Percentiles rank a stretch among this genome's conserved stretches.
Evolutionary conservation across 208 protist genomes (phyloP).

Genomic region (Phytomonas serpens): DNA sequence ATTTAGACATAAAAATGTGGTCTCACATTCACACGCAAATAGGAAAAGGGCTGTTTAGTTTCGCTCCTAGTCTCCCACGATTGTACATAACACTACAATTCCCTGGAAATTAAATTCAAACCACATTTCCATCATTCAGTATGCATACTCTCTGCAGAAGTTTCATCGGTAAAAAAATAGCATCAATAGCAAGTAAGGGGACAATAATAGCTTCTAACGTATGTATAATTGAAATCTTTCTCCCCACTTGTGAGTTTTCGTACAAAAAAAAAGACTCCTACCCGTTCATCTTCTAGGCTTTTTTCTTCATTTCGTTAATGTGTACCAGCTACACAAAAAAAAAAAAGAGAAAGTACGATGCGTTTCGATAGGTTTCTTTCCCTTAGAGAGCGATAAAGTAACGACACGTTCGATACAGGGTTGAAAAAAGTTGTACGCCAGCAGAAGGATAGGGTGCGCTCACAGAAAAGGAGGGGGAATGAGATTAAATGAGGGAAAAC

Average conservation of each 20-base stretch:
- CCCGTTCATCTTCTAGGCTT: not conserved
- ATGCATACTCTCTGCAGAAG: not conserved
- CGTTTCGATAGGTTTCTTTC: not conserved
- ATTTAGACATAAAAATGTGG: not conserved
- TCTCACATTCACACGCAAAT: not conserved
- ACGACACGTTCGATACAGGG: not conserved
- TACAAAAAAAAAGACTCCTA: slow-evolving; percentile 2
- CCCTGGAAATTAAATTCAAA: not conserved
- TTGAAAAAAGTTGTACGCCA: not conserved
- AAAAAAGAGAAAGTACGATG: slow-evolving; percentile 10
- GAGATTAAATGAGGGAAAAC: not conserved
- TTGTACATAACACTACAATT: not conserved
- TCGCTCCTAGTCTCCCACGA: not conserved
- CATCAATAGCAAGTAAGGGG: not conserved
- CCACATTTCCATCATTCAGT: not conserved
- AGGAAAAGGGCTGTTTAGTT: not conserved
- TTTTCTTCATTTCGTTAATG: not conserved
- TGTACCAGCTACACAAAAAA: not conserved
- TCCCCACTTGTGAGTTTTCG: slow-evolving; percentile 1
- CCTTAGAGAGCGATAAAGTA: not conserved
- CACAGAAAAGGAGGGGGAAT: not conserved
- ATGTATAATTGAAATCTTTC: not conserved
- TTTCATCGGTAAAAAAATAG: slow-evolving; percentile 6
- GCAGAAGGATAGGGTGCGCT: not conserved
- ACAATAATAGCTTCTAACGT: not conserved